phyloP scores from a whole-genome alignment of 495 filamentous ascomycete species.

The Xylaria curta region DNA sequence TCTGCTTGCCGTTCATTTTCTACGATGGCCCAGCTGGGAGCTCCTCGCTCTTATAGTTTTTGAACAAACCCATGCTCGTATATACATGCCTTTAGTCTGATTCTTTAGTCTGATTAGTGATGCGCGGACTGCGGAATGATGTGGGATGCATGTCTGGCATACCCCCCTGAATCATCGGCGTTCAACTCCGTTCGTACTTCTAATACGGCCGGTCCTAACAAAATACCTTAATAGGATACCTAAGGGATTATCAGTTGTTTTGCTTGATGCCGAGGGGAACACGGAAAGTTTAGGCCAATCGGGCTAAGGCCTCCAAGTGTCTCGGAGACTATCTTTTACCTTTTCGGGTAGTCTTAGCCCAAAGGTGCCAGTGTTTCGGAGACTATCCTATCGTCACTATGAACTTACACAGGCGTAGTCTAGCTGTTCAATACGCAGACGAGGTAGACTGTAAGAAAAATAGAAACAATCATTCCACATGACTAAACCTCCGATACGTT shows the following conservation, averaged over 20 bases:
- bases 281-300: background rate
- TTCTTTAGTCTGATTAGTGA: background rate
- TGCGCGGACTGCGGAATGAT: background rate
- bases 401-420: too few species aligned
- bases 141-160: background rate
- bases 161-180: background rate
- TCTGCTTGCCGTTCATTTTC: background rate
- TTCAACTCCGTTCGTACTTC: background rate
- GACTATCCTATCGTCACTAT: background rate
- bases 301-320: background rate
- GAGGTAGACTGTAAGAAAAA: too few species aligned
- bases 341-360: background rate
- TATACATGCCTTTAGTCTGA: background rate
- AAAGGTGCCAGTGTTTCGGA: background rate
- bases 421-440: too few species aligned
- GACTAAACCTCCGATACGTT: background rate
- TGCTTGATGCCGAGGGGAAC: background rate
- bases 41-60: background rate
- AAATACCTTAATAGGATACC: background rate
- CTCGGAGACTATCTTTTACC: background rate
- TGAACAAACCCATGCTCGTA: background rate
- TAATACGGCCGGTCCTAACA: background rate
- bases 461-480: too few species aligned
- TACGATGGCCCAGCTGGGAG: background rate
- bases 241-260: background rate